Conservation (phyloP, 2,329 filamentous ascomycete species). For the Fusarium mexicanum region DNA sequence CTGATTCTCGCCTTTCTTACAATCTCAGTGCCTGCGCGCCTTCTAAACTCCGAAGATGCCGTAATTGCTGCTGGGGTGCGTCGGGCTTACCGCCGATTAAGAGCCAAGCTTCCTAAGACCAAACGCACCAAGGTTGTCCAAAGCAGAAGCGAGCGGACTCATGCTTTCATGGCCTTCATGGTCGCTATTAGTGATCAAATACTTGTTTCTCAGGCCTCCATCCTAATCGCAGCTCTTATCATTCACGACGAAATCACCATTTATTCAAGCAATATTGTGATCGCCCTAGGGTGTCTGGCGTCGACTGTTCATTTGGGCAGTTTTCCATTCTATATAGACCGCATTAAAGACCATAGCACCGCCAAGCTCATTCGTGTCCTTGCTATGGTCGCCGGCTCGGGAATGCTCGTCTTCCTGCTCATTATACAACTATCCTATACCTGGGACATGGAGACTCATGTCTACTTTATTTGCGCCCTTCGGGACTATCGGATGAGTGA, state of each 20-base stretch:
- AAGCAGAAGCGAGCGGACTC: background rate
- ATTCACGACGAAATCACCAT: background rate
- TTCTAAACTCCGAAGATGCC: background rate
- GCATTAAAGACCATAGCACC: background rate
- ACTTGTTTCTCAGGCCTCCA: background rate
- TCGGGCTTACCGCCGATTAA: rapidly evolving
- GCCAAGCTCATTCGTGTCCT: background rate
- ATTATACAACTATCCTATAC: background rate
- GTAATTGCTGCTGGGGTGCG: background rate
- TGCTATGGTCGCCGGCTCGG: background rate
- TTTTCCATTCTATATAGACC: background rate
- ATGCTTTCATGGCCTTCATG: background rate
- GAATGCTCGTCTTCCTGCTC: background rate
- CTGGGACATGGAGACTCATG: background rate
- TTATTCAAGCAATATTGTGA: background rate
- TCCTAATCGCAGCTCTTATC: background rate
- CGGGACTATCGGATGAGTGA: background rate
- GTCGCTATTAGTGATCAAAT: background rate
- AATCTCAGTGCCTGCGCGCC: background rate
- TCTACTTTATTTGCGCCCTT: background rate
- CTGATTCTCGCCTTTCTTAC: background rate
- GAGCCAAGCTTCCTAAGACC: background rate
- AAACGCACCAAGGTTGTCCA: background rate
- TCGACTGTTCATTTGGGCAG: background rate
- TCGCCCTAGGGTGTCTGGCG: background rate